A percentile compares a stretch with the other conserved stretches of the same genome.
Conservation (phyloP, 1,284 basidiomycete species). For the Trametes pubescens region DNA sequence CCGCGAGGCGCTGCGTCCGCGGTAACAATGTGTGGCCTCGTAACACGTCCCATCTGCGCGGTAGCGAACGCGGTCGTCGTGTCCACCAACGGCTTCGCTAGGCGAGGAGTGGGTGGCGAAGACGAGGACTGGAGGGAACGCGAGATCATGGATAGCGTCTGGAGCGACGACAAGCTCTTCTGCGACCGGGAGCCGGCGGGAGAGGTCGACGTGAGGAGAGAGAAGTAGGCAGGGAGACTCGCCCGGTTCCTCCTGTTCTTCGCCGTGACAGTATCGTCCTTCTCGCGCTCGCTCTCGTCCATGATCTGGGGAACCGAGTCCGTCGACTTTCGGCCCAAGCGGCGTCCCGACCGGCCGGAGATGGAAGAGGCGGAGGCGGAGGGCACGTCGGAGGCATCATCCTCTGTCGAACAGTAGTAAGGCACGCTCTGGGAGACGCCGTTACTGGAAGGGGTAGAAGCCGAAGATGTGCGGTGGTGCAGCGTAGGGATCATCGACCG, state of each 20-base stretch:
- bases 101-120: conserved; percentile 45
- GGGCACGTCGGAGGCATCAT: conserved; percentile 53
- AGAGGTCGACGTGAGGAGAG: conserved; percentile 63
- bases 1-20: conserved; percentile 37
- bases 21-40: conserved; percentile 24
- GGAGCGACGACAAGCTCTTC: conserved; percentile 55
- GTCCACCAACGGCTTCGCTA: conserved; percentile 42
- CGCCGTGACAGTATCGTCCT: conserved; percentile 48
- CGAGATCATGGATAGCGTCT: conserved; percentile 54
- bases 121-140: conserved; percentile 40
- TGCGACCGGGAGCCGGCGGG: conserved; percentile 40
- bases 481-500: conserved; percentile 65
- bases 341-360: conserved; percentile 31
- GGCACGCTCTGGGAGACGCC: conserved; percentile 53
- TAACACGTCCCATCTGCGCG: conserved; percentile 30
- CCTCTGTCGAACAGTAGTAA: conserved; percentile 52
- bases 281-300: conserved; percentile 43
- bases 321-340: conserved; percentile 31
- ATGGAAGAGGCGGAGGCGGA: conserved; percentile 41
- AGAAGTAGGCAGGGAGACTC: conserved; percentile 80
- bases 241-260: conserved; percentile 72
- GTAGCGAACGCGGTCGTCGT: conserved; percentile 40
- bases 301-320: conserved; percentile 24
- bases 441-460: conserved; percentile 48
- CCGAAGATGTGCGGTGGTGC: conserved; percentile 60